Evolutionary conservation across 345 rosid genomes (phyloP).

Genomic region (Bruguiera parviflora): DNA sequence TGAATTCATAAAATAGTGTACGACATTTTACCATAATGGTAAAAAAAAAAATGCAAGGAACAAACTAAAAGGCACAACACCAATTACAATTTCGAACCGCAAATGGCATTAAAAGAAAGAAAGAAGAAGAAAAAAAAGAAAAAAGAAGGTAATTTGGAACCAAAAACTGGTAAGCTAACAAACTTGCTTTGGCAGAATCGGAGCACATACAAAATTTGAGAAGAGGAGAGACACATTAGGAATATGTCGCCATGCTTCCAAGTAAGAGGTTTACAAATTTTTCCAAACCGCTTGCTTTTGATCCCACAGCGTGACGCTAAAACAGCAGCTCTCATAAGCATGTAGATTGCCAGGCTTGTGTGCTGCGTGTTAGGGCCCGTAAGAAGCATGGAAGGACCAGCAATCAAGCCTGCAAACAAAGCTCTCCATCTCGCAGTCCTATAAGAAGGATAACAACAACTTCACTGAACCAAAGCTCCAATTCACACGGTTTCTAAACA

Average conservation of each 20-base stretch:
- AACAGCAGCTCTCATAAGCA: constrained; percentile 90
- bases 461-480: constrained; percentile 17
- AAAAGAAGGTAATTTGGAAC: too few relatives aligned
- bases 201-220: constrained; percentile 75
- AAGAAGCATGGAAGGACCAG: constrained; percentile 95
- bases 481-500: not conserved
- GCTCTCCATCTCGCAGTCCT: constrained; percentile 95
- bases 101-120: too few relatives aligned
- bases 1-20: too few relatives aligned
- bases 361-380: constrained; percentile 80
- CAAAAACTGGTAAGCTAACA: too few relatives aligned
- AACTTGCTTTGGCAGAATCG: not conserved
- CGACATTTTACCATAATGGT: too few relatives aligned
- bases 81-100: too few relatives aligned
- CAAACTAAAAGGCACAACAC: too few relatives aligned
- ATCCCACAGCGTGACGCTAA: constrained; percentile 93
- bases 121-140: too few relatives aligned
- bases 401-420: constrained; percentile 76
- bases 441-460: not conserved
- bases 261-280: constrained; percentile 83
- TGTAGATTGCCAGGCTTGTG: constrained; percentile 81
- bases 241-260: constrained; percentile 97
- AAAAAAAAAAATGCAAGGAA: too few relatives aligned
- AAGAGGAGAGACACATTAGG: constrained; percentile 95
- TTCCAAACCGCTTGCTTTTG: constrained; percentile 76